phyloP scores from a whole-genome alignment of 1,139 yeast genomes.

The Yamadazyma buinensis region DNA sequence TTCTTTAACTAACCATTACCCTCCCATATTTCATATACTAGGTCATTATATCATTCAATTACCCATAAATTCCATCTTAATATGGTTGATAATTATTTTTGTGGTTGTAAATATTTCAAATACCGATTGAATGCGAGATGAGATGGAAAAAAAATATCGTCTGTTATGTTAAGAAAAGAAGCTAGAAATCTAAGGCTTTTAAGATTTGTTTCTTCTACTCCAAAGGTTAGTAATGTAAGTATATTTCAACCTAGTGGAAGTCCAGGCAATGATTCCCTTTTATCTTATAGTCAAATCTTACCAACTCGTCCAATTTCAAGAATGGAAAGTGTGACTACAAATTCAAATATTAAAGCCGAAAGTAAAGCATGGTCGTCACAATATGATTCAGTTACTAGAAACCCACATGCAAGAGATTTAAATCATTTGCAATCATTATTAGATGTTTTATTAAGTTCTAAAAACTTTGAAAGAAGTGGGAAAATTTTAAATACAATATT shows the following conservation, averaged over 20 bases:
- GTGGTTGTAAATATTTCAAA: no score
- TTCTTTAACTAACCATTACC: no score
- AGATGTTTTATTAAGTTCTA: constrained; percentile 73
- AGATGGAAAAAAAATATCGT: neutral
- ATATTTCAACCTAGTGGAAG: neutral
- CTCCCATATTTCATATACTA: no score
- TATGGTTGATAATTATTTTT: no score
- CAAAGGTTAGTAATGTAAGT: neutral
- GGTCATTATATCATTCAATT: no score
- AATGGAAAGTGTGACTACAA: no score
- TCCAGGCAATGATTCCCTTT: constrained; percentile 1
- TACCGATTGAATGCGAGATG: neutral
- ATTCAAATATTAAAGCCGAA: neutral
- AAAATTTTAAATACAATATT: constrained; percentile 57
- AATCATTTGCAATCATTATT: constrained; percentile 70
- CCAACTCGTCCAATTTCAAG: neutral
- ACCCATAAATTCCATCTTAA: no score
- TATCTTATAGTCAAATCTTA: constrained; percentile 5
- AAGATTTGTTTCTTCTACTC: neutral
- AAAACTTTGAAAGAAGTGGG: constrained; percentile 69
- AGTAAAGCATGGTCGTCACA: constrained; percentile 30
- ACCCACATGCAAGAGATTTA: constrained; percentile 54
- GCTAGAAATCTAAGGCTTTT: neutral
- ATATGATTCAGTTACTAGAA: constrained; percentile 40
- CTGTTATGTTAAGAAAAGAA: constrained; percentile 1